phyloP scores from a whole-genome alignment of 495 filamentous ascomycete species.

The Tuber microsphaerosporum region DNA sequence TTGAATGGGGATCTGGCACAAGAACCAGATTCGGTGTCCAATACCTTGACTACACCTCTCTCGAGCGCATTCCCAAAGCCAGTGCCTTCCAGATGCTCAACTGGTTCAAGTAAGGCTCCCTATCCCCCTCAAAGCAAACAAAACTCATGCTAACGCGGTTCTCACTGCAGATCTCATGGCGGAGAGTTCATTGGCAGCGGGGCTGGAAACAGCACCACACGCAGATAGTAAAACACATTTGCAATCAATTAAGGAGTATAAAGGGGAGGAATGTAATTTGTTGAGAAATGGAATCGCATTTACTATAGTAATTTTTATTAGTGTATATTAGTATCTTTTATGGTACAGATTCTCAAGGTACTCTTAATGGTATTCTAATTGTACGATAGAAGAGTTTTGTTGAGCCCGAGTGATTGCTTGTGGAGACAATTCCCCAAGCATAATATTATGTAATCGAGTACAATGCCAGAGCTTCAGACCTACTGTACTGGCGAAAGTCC shows the following conservation, averaged over 20 bases:
- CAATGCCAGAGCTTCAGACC: neutral
- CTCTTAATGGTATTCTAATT: neutral
- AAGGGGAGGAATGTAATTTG: neutral
- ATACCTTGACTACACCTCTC: constrained; percentile 45
- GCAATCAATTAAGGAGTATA: neutral
- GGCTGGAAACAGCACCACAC: constrained; percentile 13
- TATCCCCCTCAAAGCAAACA: neutral
- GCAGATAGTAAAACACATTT: neutral
- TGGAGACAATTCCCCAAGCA: neutral
- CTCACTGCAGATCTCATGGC: constrained; percentile 5
- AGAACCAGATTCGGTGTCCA: constrained; percentile 45
- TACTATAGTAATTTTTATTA: constrained; percentile 2
- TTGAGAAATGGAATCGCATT: neutral
- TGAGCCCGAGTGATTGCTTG: neutral
- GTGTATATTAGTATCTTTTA: neutral
- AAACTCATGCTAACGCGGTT: neutral
- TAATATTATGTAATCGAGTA: too few species aligned
- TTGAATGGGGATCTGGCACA: constrained; percentile 45
- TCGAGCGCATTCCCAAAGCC: constrained; percentile 45
- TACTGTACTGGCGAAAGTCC: neutral
- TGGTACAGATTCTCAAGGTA: neutral
- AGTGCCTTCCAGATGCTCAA: constrained; percentile 46
- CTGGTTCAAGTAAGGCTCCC: constrained; percentile 43
- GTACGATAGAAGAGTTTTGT: neutral
- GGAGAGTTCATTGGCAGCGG: constrained; percentile 18